Evolutionary conservation across 1,284 basidiomycete genomes (phyloP), one percentile per base, ranked within the genome.

Genomic region (Nidula niveotomentosa): DNA sequence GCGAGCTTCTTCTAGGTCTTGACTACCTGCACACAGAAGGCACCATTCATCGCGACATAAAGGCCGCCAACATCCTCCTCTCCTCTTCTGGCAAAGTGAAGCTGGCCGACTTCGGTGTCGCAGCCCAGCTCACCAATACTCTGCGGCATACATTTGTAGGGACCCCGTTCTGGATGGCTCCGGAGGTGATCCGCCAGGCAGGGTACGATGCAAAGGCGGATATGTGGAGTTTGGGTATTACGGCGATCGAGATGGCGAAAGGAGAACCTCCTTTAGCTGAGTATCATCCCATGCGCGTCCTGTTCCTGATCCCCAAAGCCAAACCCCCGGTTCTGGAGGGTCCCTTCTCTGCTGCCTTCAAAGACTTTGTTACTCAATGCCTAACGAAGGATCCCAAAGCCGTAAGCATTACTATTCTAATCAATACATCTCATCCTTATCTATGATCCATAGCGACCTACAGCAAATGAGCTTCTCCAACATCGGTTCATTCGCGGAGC

Each of bases 81-180:
- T 95, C 92, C 65, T 80, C 97, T 80, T 86, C 86, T 52, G 96
- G 96, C 0, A 95, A 98, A 67, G 94, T 99, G 75, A 99, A 99
- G 74, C 85, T 99, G 97, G 95, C 96, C 73, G 96, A 99, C 75
- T 99, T 99, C 75, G 96, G 96, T 4, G 98, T 98, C 82, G 98
- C 96, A 63, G 97, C 96, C 0, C 93, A 97, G 74, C 96, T 98
- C 56, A 94, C 94, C 30, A 83, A 88, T 6, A 86, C 91, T 60
- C 98, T 98, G 78, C 89, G 96, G 36, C 98, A 95, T 35, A 99
- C 97, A n/a, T 98, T 99, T 96, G 96, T 98, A 48, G 97, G 97
- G 2, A 98, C 97, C 6, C 97, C 97, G 1, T 99, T 98, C 70
- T 99, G 96, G 96, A 99, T 99, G 96, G 96, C 97, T 1, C 96